Evolutionary conservation across 768 basidiomycete genomes (phyloP).

Genomic region (Strobilomyces dryophilus): DNA sequence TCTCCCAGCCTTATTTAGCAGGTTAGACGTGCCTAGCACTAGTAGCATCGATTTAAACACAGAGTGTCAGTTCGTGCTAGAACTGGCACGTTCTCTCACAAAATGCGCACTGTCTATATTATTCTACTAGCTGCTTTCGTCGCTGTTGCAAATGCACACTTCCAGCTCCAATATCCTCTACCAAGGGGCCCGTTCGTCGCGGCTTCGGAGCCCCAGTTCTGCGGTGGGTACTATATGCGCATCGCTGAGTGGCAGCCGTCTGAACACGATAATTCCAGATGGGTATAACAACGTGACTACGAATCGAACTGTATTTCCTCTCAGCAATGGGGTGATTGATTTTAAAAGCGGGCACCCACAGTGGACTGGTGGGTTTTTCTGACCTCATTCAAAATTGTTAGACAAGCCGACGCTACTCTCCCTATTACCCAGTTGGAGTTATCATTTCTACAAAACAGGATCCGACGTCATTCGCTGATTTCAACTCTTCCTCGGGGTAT

Average conservation of each 20-base stretch:
- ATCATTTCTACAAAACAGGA: slow-evolving; percentile 52
- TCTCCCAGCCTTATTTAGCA: no score
- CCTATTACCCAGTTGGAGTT: slow-evolving; percentile 40
- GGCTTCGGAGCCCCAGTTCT: slow-evolving; percentile 55
- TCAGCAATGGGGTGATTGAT: slow-evolving; percentile 55
- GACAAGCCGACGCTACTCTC: neutral
- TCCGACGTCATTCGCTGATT: slow-evolving; percentile 62
- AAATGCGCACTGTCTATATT: slow-evolving; percentile 11
- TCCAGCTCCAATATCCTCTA: slow-evolving; percentile 71
- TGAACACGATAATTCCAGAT: slow-evolving; percentile 38
- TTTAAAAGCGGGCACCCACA: slow-evolving; percentile 62
- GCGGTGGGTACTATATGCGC: slow-evolving; percentile 48
- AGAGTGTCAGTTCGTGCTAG: no score
- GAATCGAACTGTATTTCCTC: slow-evolving; percentile 61
- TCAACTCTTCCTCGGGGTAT: slow-evolving; percentile 40
- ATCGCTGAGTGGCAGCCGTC: neutral
- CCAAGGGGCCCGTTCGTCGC: slow-evolving; percentile 70
- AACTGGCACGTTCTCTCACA: neutral
- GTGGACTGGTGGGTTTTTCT: slow-evolving; percentile 46
- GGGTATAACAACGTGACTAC: slow-evolving; percentile 51
- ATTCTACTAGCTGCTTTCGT: slow-evolving; percentile 35
- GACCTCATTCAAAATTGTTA: neutral
- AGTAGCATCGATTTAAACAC: no score
- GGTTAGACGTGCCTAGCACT: no score
- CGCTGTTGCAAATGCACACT: slow-evolving; percentile 61